Base-by-base conservation (phyloP, 2,329 filamentous ascomycete genomes). In the Monilinia vaccinii-corymbosi region DNA sequence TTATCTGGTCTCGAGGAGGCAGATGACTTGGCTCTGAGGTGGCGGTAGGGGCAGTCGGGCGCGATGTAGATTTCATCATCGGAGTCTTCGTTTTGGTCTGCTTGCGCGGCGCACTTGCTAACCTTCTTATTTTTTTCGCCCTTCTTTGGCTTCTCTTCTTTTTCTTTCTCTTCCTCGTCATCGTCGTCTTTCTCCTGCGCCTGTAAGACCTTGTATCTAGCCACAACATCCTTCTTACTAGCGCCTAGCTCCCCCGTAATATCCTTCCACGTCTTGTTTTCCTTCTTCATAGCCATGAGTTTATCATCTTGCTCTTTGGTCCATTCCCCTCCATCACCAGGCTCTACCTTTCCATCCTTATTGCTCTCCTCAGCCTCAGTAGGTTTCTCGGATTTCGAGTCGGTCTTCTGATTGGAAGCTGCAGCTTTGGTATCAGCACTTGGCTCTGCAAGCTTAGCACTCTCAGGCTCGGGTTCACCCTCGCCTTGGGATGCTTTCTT, bases 281-380 rank as follows among this genome's bases (percentile, higher is more conserved):
- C 62, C 8, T 53, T 60, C 60, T 71, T 70, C 65, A 70, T 65
- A 5, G 62, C 52, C 18, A 57, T 61, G 36, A 71, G 63, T 47
- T 63, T 66, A 2, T 49, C 50, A 40, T 71, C 69, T 64, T 71
- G 63, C n/a, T 63, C 64, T n/a, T 49, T 28, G 2, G 64, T 68
- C 68, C 68, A 70, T 44, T 31, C 58, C n/a, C 40, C 51, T 31
- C 45, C 60, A 9, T 47, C 28, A 2, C 32, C 49, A 2, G 49
- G 34, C 25, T 60, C 42, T 46, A n/a, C 34, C 31, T 56, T 56
- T 8, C 31, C 56, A n/a, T 52, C n/a, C n/a, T 56, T 49, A 4
- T 60, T 42, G 5, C 58, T 42, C 14, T 50, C n/a, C 32, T 61
- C 55, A 9, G 28, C 25, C 8, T 56, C 46, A 3, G 34, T 18